These are phyloP conservation scores for Zygotorulaspora mrakii DNA, from an alignment of 1,139 yeast species.

Conservation along the genomic window DNA sequence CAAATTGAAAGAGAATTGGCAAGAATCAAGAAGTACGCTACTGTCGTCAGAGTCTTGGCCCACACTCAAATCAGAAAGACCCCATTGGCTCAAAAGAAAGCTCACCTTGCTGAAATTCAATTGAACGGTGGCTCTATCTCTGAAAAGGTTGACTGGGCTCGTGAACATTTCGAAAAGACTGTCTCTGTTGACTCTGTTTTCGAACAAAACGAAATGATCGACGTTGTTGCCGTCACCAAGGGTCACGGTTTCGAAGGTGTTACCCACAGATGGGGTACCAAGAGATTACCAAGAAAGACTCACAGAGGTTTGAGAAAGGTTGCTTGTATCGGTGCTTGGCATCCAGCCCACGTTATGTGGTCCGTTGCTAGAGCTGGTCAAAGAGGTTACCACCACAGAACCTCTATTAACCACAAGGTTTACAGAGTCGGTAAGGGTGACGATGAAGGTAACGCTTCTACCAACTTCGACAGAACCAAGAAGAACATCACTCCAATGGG, in stretches of 20 bases:
- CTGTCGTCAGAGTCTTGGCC: constrained; percentile 97
- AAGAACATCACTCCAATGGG: constrained; percentile 99
- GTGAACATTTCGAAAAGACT: constrained; percentile 98
- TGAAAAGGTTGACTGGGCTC: constrained; percentile 98
- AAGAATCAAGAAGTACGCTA: constrained; percentile 97
- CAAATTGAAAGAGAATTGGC: constrained; percentile 95
- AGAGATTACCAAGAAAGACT: constrained; percentile 99
- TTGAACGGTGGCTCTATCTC: constrained; percentile 98
- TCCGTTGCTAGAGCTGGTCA: constrained; percentile 99
- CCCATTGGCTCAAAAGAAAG: constrained; percentile 98
- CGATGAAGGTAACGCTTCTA: constrained; percentile 91
- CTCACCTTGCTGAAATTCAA: constrained; percentile 99
- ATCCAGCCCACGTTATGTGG: constrained; percentile 99
- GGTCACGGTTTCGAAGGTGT: constrained; percentile 99
- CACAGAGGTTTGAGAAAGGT: constrained; percentile 99
- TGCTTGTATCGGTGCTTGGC: constrained; percentile 99
- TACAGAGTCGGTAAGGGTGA: constrained; percentile 98
- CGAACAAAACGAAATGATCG: constrained; percentile 98
- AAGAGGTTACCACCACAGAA: constrained; percentile 99
- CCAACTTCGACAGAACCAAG: constrained; percentile 98
- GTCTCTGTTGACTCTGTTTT: constrained; percentile 92
- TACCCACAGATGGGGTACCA: constrained; percentile 99
- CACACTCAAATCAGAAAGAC: constrained; percentile 99
- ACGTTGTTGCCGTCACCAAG: constrained; percentile 98
- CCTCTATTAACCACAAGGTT: constrained; percentile 99